Conservation (phyloP, 257 asterid genomes). For the Jacaranda mimosifolia region DNA sequence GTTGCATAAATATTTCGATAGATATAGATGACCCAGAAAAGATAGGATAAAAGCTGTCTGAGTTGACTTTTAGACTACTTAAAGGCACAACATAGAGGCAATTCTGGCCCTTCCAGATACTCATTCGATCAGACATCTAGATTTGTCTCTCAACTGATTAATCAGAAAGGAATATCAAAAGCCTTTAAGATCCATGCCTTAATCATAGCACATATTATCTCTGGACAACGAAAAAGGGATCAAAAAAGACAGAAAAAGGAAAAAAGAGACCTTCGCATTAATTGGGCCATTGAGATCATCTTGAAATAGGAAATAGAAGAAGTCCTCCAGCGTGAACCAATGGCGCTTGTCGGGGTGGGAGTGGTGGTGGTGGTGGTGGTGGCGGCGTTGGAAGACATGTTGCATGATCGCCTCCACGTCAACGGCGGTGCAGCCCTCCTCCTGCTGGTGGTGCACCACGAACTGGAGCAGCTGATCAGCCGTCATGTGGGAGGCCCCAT, state of each 20-base stretch:
- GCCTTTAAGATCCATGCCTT: background rate
- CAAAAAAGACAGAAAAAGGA: background rate
- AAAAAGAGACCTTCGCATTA: slow-evolving; percentile 53
- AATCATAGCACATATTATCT: background rate
- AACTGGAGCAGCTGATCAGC: slow-evolving; percentile 69
- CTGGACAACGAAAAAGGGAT: background rate
- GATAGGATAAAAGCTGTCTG: slow-evolving; percentile 2
- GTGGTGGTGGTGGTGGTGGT: slow-evolving; percentile 64
- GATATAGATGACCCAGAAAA: too few relatives aligned
- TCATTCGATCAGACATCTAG: too few relatives aligned
- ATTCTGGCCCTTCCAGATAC: too few relatives aligned
- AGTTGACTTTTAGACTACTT: background rate
- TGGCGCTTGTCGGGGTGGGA: slow-evolving; percentile 55
- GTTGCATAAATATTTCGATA: too few relatives aligned
- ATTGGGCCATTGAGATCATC: slow-evolving; percentile 94
- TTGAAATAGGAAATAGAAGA: slow-evolving; percentile 74
- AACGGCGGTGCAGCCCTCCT: slow-evolving; percentile 50
- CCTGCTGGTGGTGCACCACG: slow-evolving; percentile 73
- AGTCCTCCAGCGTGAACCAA: slow-evolving; percentile 71
- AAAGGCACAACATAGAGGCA: background rate
- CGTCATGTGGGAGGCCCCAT: slow-evolving; percentile 61
- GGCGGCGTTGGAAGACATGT: slow-evolving; percentile 59
- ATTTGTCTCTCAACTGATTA: too few relatives aligned
- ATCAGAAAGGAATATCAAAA: background rate
- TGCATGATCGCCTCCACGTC: slow-evolving; percentile 73